A percentile compares a stretch with the other conserved stretches of the same genome.
Evolutionary conservation across 2,329 filamentous ascomycete genomes (phyloP).

Genomic region (Xylariaceae sp.): DNA sequence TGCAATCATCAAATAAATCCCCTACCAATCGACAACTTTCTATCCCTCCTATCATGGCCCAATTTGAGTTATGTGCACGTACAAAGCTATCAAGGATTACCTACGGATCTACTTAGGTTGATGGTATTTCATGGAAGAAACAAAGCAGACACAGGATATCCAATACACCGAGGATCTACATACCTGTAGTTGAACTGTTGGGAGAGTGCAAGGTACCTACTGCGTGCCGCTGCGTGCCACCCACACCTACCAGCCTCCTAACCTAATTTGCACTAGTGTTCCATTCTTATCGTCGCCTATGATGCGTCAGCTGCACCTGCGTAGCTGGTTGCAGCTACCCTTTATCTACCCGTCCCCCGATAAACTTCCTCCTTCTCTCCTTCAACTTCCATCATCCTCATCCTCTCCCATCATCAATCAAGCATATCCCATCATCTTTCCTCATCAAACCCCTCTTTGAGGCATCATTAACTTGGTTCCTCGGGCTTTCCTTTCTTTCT

Average conservation of each 20-base stretch:
- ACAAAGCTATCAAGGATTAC: too few relatives aligned
- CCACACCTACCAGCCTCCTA: neutral
- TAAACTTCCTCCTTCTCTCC: constrained; percentile 35
- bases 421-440: constrained; percentile 31
- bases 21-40: too few relatives aligned
- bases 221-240: neutral
- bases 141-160: neutral
- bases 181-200: neutral
- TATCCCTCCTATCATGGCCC: too few relatives aligned
- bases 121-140: neutral
- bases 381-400: constrained; percentile 32
- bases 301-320: neutral
- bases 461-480: constrained; percentile 32
- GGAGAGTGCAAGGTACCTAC: neutral
- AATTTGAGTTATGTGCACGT: too few relatives aligned
- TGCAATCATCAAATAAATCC: too few relatives aligned
- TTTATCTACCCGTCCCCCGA: constrained; percentile 32
- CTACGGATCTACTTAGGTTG: too few relatives aligned
- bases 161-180: neutral
- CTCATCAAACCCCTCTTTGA: constrained; percentile 16
- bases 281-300: neutral
- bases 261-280: neutral
- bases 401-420: constrained; percentile 32
- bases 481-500: constrained; percentile 29
- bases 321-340: constrained; percentile 14